Base-by-base conservation (phyloP, 495 filamentous ascomycete genomes). In the Poronia punctata region DNA sequence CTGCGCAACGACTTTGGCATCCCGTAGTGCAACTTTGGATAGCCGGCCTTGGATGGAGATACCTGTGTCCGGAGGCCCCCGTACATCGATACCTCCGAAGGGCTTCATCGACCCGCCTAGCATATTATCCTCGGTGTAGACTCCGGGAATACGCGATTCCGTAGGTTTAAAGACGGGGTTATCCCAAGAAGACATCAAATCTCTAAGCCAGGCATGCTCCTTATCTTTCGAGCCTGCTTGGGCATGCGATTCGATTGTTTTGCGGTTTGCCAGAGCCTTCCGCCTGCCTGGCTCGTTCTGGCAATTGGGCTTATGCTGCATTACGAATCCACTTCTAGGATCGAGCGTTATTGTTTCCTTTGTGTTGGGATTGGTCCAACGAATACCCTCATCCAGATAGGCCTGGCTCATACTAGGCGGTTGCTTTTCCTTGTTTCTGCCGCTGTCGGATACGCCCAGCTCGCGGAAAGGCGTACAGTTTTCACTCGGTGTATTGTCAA, bases 1-100 rank as follows among this genome's bases (percentile, higher is more conserved):
- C 49, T 98, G 92, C 0, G 77, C 74, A 24, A 98, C 74, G 4
- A 95, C 65, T 33, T 71, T 57, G 3, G 85, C 83, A 7, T 58
- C 56, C 14, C 57, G 57, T n/a, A 98, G 70, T 4, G 72, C 72
- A 8, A 66, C 43, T 47, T 82, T 89, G 2, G 77, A 84, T 45
- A 31, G 31, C 35, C 38, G 15, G 38, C 46, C 38, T 40, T 50
- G 40, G 40, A 47, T 48, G 10, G 42, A 31, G 43, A 27, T 21
- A 32, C 52, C 42, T 34, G 40, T 37, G n/a, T 56, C 45, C 22
- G 65, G 25, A 41, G 43, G 42, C 3, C 41, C 25, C 38, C 45
- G 46, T 43, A 33, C 16, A 35, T 43, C 34, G 33, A 23, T n/a
- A 23, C 24, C 2, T 31, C 53, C 16, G 14, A 30, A 40, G 38